Conservation (phyloP, 257 asterid species). For the Mentha longifolia region DNA sequence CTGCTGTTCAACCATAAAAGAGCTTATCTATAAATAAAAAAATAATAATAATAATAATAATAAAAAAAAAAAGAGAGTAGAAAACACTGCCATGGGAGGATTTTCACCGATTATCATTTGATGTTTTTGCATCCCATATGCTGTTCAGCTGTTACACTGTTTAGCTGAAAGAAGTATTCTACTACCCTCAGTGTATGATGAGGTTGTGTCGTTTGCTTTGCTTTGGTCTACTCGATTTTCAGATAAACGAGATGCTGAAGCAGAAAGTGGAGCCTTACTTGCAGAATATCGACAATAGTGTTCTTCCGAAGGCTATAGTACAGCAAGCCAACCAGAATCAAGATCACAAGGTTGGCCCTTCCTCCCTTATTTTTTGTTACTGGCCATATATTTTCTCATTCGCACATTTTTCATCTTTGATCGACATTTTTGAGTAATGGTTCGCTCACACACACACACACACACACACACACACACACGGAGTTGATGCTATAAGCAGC, state of each 20-base stretch:
- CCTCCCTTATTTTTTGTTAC: neutral
- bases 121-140: too few relatives aligned
- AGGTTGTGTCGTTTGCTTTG: conserved; percentile 10
- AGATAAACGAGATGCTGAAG: conserved; percentile 88
- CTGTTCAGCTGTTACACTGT: neutral
- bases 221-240: conserved; percentile 34
- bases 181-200: neutral
- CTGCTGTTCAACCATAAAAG: too few relatives aligned
- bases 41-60: too few relatives aligned
- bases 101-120: too few relatives aligned
- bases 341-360: conserved; percentile 56
- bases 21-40: too few relatives aligned
- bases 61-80: too few relatives aligned
- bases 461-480: neutral
- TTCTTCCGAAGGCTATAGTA: conserved; percentile 73
- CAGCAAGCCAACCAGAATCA: conserved; percentile 49
- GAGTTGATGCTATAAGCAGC: neutral
- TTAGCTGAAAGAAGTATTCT: neutral
- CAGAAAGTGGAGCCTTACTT: conserved; percentile 80
- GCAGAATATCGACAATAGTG: conserved; percentile 55
- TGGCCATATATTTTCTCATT: neutral
- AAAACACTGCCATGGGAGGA: too few relatives aligned
- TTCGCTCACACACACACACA: neutral
- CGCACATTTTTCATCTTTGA: neutral
- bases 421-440: neutral